phyloP scores from a whole-genome alignment of 768 basidiomycete species.

The Phanerodontia chrysosporium region DNA sequence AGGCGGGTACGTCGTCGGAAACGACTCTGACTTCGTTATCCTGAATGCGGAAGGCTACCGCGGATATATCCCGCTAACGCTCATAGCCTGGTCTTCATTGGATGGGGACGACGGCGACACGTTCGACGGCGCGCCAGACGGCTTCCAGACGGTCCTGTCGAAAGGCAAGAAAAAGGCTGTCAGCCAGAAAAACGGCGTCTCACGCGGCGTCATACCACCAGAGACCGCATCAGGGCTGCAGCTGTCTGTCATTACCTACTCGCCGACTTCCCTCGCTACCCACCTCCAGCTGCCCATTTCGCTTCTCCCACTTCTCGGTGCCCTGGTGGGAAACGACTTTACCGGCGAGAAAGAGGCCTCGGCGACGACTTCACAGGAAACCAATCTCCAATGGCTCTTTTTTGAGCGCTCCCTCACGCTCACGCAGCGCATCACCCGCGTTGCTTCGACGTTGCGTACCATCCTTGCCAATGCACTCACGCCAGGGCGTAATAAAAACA shows the following conservation, averaged over 20 bases:
- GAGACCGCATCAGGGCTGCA: constrained; percentile 25
- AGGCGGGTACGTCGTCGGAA: constrained; percentile 69
- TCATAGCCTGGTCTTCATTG: constrained; percentile 60
- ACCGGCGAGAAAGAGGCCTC: constrained; percentile 35
- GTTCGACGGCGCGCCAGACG: constrained; percentile 40
- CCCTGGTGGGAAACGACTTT: constrained; percentile 80
- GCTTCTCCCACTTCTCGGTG: constrained; percentile 72
- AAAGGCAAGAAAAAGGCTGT: constrained; percentile 45
- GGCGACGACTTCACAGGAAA: constrained; percentile 40
- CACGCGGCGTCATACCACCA: constrained; percentile 51
- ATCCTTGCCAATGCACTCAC: constrained; percentile 47
- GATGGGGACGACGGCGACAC: constrained; percentile 21
- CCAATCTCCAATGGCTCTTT: constrained; percentile 53
- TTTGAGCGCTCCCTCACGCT: constrained; percentile 58
- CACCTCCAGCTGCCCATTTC: constrained; percentile 66
- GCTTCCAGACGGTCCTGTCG: constrained; percentile 53
- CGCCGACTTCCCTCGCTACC: constrained; percentile 54
- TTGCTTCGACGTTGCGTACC: constrained; percentile 51
- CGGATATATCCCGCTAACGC: constrained; percentile 74
- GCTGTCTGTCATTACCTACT: constrained; percentile 52
- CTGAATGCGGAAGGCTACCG: constrained; percentile 71
- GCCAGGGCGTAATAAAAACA: constrained; percentile 16
- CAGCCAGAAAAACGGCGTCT: neutral
- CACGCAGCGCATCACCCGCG: constrained; percentile 62
- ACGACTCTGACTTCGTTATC: constrained; percentile 81